These are phyloP conservation scores for Candida cerambycidarum DNA, from an alignment of 805 yeast genomes.

Conservation along the genomic window DNA sequence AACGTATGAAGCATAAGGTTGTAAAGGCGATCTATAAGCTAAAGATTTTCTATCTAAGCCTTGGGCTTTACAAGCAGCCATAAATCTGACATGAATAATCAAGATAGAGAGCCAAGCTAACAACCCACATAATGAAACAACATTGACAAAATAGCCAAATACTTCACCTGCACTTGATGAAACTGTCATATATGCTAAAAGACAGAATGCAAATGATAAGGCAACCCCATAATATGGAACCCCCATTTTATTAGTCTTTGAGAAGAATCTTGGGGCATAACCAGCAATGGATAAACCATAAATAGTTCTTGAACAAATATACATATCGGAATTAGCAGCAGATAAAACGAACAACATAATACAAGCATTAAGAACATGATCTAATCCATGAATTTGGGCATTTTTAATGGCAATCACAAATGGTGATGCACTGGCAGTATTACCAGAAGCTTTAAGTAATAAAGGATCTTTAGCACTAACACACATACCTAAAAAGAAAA, in stretches of 20 bases:
- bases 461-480: slow-evolving; percentile 59
- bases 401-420: slow-evolving; percentile 77
- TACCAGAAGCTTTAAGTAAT: slow-evolving; percentile 51
- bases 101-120: slow-evolving; percentile 74
- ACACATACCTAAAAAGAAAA: slow-evolving; percentile 65
- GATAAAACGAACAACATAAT: slow-evolving; percentile 76
- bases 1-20: slow-evolving; percentile 65
- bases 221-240: slow-evolving; percentile 64
- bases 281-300: slow-evolving; percentile 73
- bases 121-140: slow-evolving; percentile 73
- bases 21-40: slow-evolving; percentile 64
- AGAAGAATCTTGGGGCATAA: slow-evolving; percentile 68
- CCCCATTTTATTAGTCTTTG: slow-evolving; percentile 65
- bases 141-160: slow-evolving; percentile 70
- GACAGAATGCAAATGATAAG: slow-evolving; percentile 53
- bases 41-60: slow-evolving; percentile 57
- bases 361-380: slow-evolving; percentile 75
- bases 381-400: slow-evolving; percentile 64
- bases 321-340: slow-evolving; percentile 78
- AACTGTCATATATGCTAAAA: slow-evolving; percentile 70
- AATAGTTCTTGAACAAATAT: slow-evolving; percentile 72
- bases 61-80: slow-evolving; percentile 65
- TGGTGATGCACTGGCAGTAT: slow-evolving; percentile 74
- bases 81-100: slow-evolving; percentile 65
- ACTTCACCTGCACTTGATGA: slow-evolving; percentile 55